These are phyloP conservation scores for Epichloe gansuensis DNA, from an alignment of 2,329 filamentous ascomycete genomes.

Conservation along the genomic window DNA sequence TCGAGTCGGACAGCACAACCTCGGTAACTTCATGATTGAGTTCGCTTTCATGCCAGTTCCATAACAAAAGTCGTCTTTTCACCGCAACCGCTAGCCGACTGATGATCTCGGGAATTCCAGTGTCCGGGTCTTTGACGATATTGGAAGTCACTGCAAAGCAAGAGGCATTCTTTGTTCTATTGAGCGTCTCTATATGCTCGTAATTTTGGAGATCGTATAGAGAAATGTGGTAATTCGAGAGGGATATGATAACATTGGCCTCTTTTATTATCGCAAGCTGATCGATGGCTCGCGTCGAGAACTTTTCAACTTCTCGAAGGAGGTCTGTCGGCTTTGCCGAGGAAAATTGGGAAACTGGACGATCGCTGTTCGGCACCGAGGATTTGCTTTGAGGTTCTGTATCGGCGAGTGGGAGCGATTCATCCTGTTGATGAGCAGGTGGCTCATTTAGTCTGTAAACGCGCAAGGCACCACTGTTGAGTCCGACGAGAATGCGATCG, in stretches of 20 bases:
- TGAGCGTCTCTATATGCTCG: constrained; percentile 64
- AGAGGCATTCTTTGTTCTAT: constrained; percentile 76
- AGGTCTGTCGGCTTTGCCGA: constrained; percentile 58
- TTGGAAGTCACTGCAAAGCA: constrained; percentile 92
- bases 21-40: constrained; percentile 62
- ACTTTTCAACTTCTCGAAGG: constrained; percentile 85
- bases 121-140: constrained; percentile 78
- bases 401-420: constrained; percentile 16
- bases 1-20: constrained; percentile 66
- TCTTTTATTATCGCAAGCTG: constrained; percentile 95
- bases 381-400: constrained; percentile 16
- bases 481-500: constrained; percentile 80
- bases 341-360: constrained; percentile 17
- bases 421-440: constrained; percentile 21
- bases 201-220: constrained; percentile 84
- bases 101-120: constrained; percentile 84
- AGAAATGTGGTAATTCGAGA: constrained; percentile 82
- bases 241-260: constrained; percentile 77
- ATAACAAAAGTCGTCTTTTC: constrained; percentile 78
- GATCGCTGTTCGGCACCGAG: constrained; percentile 18
- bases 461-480: constrained; percentile 78
- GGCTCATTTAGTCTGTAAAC: constrained; percentile 82
- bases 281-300: constrained; percentile 79
- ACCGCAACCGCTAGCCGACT: constrained; percentile 84
- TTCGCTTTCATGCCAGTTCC: constrained; percentile 96